A percentile compares a stretch with the other conserved stretches of the same genome.
phyloP scores from a whole-genome alignment of 805 yeast genomes.

The Metschnikowia santaceciliae region DNA sequence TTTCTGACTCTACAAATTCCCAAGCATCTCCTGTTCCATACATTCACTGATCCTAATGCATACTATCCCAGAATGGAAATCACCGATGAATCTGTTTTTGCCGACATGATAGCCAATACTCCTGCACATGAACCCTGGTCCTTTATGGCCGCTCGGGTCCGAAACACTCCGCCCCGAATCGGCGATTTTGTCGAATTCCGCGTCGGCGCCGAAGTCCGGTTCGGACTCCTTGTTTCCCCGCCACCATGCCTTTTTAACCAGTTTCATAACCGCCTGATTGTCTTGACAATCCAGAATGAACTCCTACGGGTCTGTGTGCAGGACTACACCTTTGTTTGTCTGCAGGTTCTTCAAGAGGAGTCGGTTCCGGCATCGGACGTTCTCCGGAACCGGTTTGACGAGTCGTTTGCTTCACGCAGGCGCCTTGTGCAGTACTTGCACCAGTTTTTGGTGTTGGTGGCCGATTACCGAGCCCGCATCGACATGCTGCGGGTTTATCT shows the following conservation, averaged over 20 bases:
- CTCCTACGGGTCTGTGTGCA: constrained; percentile 24
- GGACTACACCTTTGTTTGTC: constrained; percentile 29
- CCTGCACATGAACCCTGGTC: constrained; percentile 13
- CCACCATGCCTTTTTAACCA: constrained; percentile 32
- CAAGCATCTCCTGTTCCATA: neutral
- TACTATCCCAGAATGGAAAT: constrained; percentile 16
- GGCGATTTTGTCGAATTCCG: constrained; percentile 42
- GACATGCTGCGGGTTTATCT: constrained; percentile 1
- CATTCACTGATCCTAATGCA: constrained; percentile 13
- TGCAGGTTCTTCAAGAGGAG: constrained; percentile 22
- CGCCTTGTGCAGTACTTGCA: constrained; percentile 22
- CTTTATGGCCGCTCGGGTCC: constrained; percentile 9
- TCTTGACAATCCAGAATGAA: constrained; percentile 33
- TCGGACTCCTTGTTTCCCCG: constrained; percentile 37
- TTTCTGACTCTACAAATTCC: too few relatives aligned
- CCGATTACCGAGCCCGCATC: constrained; percentile 8
- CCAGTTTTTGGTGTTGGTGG: constrained; percentile 22
- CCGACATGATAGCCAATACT: constrained; percentile 5
- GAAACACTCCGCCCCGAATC: constrained; percentile 14
- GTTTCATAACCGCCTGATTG: constrained; percentile 26
- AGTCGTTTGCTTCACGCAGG: constrained; percentile 15
- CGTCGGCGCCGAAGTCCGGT: constrained; percentile 15
- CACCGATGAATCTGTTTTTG: constrained; percentile 13
- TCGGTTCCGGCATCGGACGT: constrained; percentile 17
- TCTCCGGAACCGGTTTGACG: constrained; percentile 23